Evolutionary conservation across 2,329 filamentous ascomycete species (phyloP).

Genomic region (Aureobasidium pullulans): DNA sequence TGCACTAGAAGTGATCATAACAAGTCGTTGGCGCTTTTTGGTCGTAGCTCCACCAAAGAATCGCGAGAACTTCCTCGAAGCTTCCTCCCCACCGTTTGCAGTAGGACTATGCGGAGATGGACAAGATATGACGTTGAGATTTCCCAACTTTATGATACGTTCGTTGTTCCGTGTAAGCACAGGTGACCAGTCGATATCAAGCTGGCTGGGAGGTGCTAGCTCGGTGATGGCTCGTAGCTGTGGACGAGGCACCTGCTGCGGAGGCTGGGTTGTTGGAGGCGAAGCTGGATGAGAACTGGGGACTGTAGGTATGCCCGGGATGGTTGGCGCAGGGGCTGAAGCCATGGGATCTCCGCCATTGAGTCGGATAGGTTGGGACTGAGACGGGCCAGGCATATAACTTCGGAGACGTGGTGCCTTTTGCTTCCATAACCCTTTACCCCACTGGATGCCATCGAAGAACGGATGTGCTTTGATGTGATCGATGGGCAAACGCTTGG

Average conservation of each 20-base stretch:
- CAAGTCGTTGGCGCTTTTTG: constrained; percentile 86
- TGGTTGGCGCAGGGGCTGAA: neutral
- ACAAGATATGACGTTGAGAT: constrained; percentile 74
- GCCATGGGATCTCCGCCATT: constrained; percentile 26
- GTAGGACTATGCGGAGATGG: constrained; percentile 69
- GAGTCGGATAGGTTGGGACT: constrained; percentile 52
- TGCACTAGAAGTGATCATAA: constrained; percentile 89
- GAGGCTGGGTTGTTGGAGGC: constrained; percentile 15
- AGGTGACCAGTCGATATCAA: constrained; percentile 98
- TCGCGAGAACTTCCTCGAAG: constrained; percentile 71
- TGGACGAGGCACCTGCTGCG: constrained; percentile 37
- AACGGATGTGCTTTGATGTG: constrained; percentile 97
- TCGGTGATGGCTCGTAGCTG: constrained; percentile 86
- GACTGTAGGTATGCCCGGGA: constrained; percentile 5
- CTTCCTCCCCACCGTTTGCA: constrained; percentile 57
- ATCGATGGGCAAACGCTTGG: constrained; percentile 78
- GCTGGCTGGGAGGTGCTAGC: constrained; percentile 86
- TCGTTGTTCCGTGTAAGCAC: constrained; percentile 87
- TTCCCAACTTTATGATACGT: constrained; percentile 87
- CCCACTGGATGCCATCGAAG: constrained; percentile 81
- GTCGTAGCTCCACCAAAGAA: constrained; percentile 88
- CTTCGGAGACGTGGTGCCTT: constrained; percentile 82
- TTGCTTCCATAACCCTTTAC: constrained; percentile 76
- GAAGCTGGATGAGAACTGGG: neutral
- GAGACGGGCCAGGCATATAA: constrained; percentile 64